These are phyloP conservation scores for Populus alba DNA, from an alignment of 345 rosid species.

Conservation along the genomic window DNA sequence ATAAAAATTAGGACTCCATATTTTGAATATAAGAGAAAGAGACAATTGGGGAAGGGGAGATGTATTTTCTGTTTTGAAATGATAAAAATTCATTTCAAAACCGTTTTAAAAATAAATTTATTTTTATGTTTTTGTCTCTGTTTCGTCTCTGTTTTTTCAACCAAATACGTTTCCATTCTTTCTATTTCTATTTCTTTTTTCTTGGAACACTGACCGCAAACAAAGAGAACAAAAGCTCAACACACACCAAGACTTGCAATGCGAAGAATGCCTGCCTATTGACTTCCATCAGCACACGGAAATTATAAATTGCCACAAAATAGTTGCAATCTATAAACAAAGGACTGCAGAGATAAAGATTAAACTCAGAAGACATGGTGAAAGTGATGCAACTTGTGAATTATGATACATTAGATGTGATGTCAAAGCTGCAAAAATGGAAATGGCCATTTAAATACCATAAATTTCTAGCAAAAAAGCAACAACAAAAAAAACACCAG, in stretches of 20 bases:
- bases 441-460: too few relatives aligned
- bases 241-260: not conserved
- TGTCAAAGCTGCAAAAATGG: not conserved
- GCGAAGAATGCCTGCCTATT: not conserved
- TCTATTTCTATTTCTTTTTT: too few relatives aligned
- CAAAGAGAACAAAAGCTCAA: not conserved
- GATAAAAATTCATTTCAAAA: too few relatives aligned
- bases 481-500: not conserved
- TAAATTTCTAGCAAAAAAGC: too few relatives aligned
- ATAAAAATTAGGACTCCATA: not conserved
- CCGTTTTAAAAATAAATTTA: too few relatives aligned
- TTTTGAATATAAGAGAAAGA: too few relatives aligned
- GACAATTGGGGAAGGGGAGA: too few relatives aligned
- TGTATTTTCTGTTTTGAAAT: too few relatives aligned
- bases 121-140: too few relatives aligned
- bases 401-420: not conserved
- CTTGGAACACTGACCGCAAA: not conserved
- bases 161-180: too few relatives aligned
- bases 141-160: too few relatives aligned
- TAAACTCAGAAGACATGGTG: not conserved
- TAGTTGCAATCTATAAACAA: not conserved
- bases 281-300: not conserved
- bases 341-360: not conserved
- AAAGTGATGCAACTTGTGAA: not conserved
- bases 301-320: not conserved